Evolutionary conservation across 2,329 filamentous ascomycete species (phyloP), one percentile per base, ranked within the genome.

Genomic region (Thermothelomyces thermophilus): DNA sequence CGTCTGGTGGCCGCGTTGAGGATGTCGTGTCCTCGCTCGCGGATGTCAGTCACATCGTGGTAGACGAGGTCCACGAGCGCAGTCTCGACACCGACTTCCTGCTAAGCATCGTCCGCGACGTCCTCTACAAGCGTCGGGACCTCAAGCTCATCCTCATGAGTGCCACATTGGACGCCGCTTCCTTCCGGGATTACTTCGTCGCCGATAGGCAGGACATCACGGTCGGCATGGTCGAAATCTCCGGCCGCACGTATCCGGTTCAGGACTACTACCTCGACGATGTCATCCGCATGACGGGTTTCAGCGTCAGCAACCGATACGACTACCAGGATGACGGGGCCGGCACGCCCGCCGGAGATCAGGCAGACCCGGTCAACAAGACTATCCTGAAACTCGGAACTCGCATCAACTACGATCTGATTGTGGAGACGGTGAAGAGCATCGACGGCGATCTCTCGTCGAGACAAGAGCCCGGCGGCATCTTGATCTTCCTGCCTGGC

Each of bases 61-160:
- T 97, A 39, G 91, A 98, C 64, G 91, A 98, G 68, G 91, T 97
- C 3, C 91, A 98, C 70, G 91, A 98, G 67, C 82, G 91, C 48
- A 95, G 88, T 68, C 73, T 98, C 9, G 93, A 97, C 63, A 96
- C 90, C 0, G 91, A 98, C 65, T 96, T 98, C 63, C 73, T 97
- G 9, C 76, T 98, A 46, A 90, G 90, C 37, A 77, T 98, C 44
- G 73, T 98, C 30, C 82, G 89, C 48, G 87, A 95, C 64, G 87
- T 95, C 6, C 68, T 96, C 56, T 79, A 77, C 51, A 74, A 76
- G 57, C 79, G 87, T 42, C 84, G 82, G 60, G 87, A 94, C 55
- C 76, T 97, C 33, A 95, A 91, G 66, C 77, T 97, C 35, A 83
- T 98, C 11, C 74, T 98, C 31, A 98, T 98, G 93, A 95, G 89